phyloP scores from a whole-genome alignment of 2,329 filamentous ascomycete species.

The Nigrograna mackinnonii region DNA sequence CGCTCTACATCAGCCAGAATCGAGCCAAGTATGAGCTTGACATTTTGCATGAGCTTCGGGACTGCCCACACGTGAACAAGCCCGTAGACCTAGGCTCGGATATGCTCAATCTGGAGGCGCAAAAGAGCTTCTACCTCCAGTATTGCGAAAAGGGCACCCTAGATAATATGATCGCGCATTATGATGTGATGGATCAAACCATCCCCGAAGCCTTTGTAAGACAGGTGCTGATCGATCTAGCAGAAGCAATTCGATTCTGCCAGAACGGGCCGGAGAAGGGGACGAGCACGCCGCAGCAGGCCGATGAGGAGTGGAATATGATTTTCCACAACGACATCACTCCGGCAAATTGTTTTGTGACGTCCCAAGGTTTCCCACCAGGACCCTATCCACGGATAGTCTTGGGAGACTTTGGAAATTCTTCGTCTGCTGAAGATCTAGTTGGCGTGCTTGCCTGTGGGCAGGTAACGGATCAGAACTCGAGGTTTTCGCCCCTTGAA shows the following conservation, averaged over 20 bases:
- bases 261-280: not conserved
- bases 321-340: not conserved
- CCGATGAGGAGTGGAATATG: too few relatives aligned
- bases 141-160: not conserved
- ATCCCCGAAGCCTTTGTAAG: not conserved
- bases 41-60: too few relatives aligned
- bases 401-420: not conserved
- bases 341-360: not conserved
- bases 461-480: too few relatives aligned
- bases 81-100: too few relatives aligned
- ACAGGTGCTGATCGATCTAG: not conserved
- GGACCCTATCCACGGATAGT: not conserved
- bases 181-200: not conserved
- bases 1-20: not conserved
- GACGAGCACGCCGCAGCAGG: too few relatives aligned
- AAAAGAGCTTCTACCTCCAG: not conserved
- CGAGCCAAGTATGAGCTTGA: too few relatives aligned
- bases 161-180: not conserved
- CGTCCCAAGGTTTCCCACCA: not conserved
- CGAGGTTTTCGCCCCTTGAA: too few relatives aligned
- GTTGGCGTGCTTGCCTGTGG: too few relatives aligned
- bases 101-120: not conserved
- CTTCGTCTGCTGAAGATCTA: too few relatives aligned
- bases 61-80: too few relatives aligned
- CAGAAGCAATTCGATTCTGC: not conserved